Conservation (phyloP, 768 basidiomycete genomes). For the Coprinopsis marcescibilis region DNA sequence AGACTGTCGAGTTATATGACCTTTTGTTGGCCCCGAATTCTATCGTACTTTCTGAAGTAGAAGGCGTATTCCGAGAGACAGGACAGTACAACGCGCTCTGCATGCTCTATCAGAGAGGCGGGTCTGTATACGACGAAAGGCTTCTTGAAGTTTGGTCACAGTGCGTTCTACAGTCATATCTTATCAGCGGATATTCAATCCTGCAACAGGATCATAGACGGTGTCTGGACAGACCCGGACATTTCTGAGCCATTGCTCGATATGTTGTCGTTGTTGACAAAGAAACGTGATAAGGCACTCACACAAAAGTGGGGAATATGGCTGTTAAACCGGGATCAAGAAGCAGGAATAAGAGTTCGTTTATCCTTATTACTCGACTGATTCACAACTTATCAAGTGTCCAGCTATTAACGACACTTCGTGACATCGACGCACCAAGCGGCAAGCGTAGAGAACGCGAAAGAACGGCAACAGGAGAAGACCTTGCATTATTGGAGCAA, state of each 20-base stretch:
- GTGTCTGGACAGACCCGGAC: constrained; percentile 56
- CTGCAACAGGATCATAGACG: constrained; percentile 53
- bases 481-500: constrained; percentile 49
- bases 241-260: constrained; percentile 58
- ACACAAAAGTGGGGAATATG: constrained; percentile 77
- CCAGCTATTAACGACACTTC: constrained; percentile 50
- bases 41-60: constrained; percentile 57
- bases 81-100: constrained; percentile 59
- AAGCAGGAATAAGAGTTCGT: constrained; percentile 64
- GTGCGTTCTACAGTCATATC: constrained; percentile 30
- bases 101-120: constrained; percentile 51
- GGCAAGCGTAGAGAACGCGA: constrained; percentile 49
- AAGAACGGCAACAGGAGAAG: constrained; percentile 44
- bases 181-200: constrained; percentile 2
- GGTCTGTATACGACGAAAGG: constrained; percentile 43
- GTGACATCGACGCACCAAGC: constrained; percentile 30
- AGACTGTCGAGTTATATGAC: constrained; percentile 54
- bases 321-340: constrained; percentile 64
- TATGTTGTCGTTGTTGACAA: constrained; percentile 51
- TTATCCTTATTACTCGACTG: not conserved
- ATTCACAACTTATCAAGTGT: not conserved
- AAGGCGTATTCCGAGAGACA: constrained; percentile 42
- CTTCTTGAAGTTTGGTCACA: constrained; percentile 64
- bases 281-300: constrained; percentile 53
- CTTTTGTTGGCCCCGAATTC: constrained; percentile 52